phyloP scores from a whole-genome alignment of 2,329 filamentous ascomycete species.

The Ascochyta koolunga region DNA sequence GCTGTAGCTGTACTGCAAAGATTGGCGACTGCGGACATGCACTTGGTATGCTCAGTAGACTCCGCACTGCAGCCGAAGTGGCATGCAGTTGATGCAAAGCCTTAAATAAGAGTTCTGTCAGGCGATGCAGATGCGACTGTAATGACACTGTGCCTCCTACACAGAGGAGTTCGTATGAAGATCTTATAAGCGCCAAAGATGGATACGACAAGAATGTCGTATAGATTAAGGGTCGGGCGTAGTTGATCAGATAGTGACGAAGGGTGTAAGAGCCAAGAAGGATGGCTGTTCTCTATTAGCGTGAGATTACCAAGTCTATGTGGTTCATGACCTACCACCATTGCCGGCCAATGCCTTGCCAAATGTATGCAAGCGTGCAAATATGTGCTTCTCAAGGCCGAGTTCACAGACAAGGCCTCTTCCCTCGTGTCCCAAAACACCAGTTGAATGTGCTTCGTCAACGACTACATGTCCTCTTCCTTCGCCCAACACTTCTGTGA shows the following conservation, averaged over 20 bases:
- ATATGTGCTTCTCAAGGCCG: conserved; percentile 63
- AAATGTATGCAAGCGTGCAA: conserved; percentile 68
- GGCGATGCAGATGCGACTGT: conserved; percentile 30
- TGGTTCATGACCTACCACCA: conserved; percentile 62
- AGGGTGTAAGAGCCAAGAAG: conserved; percentile 39
- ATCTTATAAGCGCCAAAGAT: conserved; percentile 49
- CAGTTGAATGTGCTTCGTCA: conserved; percentile 72
- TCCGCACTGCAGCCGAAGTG: conserved; percentile 16
- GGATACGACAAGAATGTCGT: conserved; percentile 52
- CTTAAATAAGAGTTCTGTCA: conserved; percentile 31
- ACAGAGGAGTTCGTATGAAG: conserved; percentile 37
- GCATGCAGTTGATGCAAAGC: conserved; percentile 21
- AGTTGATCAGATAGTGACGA: conserved; percentile 46
- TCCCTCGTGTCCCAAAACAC: conserved; percentile 63
- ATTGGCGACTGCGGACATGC: conserved; percentile 40
- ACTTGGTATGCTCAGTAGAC: conserved; percentile 28
- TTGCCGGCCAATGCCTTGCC: conserved; percentile 72
- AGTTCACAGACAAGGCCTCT: conserved; percentile 60
- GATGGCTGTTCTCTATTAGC: conserved; percentile 28
- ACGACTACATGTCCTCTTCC: conserved; percentile 69
- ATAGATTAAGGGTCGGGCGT: conserved; percentile 51
- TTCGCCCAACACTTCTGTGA: conserved; percentile 61
- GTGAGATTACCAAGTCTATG: neutral
- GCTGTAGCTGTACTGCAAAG: conserved; percentile 39
- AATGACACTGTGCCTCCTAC: conserved; percentile 27